A percentile compares a stretch with the other conserved stretches of the same genome.
phyloP scores from a whole-genome alignment of 1,284 basidiomycete genomes.

The Apiotrichum porosum region DNA sequence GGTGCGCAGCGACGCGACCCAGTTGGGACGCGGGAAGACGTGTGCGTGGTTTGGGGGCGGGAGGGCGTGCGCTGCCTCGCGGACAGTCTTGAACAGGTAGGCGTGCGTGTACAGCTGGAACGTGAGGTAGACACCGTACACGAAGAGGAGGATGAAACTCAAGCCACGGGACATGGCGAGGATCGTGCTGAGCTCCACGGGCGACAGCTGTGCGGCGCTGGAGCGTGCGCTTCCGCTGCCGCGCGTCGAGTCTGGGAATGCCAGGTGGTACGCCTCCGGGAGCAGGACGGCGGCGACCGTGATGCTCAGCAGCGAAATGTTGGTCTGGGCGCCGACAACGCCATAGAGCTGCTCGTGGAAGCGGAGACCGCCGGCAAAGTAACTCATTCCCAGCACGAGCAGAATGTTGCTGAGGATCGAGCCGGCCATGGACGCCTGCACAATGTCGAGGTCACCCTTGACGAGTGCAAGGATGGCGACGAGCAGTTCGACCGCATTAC shows the following conservation, averaged over 20 bases:
- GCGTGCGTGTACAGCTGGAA: constrained; percentile 59
- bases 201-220: background rate
- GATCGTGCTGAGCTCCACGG: constrained; percentile 37
- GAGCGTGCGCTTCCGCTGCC: constrained; percentile 4
- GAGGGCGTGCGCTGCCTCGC: constrained; percentile 27
- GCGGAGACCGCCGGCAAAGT: constrained; percentile 54
- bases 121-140: constrained; percentile 51
- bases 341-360: constrained; percentile 63
- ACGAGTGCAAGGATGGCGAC: constrained; percentile 70
- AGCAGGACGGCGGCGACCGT: constrained; percentile 67
- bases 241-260: constrained; percentile 32
- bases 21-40: constrained; percentile 45
- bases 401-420: constrained; percentile 63
- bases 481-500: constrained; percentile 53
- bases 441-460: constrained; percentile 74
- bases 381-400: constrained; percentile 73
- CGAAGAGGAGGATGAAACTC: constrained; percentile 56
- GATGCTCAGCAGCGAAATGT: constrained; percentile 71
- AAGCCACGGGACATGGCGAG: constrained; percentile 53
- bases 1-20: constrained; percentile 37
- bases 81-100: constrained; percentile 53
- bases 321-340: constrained; percentile 68
- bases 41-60: constrained; percentile 36
- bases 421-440: constrained; percentile 66
- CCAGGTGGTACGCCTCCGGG: constrained; percentile 62